phyloP scores from a whole-genome alignment of 2,329 filamentous ascomycete genomes.

The Fusarium zealandicum region DNA sequence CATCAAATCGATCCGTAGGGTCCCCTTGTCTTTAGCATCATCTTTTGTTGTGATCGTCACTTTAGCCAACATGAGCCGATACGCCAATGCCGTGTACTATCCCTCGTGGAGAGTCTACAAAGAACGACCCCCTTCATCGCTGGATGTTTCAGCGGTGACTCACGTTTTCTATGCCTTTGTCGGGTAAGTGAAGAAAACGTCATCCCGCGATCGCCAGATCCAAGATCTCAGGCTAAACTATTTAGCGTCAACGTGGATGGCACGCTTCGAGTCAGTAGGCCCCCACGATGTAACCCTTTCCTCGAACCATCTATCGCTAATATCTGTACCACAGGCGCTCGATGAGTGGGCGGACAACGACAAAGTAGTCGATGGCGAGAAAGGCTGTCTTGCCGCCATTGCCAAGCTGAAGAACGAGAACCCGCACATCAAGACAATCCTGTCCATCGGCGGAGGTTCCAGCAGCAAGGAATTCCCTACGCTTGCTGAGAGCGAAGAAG shows the following conservation, averaged over 20 bases:
- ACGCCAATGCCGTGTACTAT: slow-evolving; percentile 62
- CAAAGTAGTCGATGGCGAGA: slow-evolving; percentile 65
- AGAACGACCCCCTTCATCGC: slow-evolving; percentile 63
- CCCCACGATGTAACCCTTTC: neutral
- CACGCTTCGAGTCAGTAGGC: slow-evolving; percentile 50
- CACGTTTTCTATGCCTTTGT: slow-evolving; percentile 73
- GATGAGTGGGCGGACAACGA: slow-evolving; percentile 70
- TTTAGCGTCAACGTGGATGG: slow-evolving; percentile 46
- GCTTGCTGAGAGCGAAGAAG: slow-evolving; percentile 57
- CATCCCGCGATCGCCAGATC: neutral
- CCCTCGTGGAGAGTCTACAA: slow-evolving; percentile 71
- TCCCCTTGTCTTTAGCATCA: neutral
- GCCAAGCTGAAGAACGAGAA: slow-evolving; percentile 64
- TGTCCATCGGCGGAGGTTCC: slow-evolving; percentile 71
- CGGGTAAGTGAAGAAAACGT: slow-evolving; percentile 43
- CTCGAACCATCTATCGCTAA: neutral
- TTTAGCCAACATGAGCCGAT: slow-evolving; percentile 16
- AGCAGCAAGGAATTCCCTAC: slow-evolving; percentile 68
- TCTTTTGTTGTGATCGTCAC: neutral
- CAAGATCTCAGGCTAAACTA: slow-evolving; percentile 16
- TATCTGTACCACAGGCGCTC: slow-evolving; percentile 46
- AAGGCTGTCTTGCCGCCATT: slow-evolving; percentile 68
- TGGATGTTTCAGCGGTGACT: slow-evolving; percentile 64
- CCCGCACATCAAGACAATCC: slow-evolving; percentile 63
- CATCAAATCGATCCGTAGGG: slow-evolving; percentile 12